These are phyloP conservation scores for Huntiella bhutanensis DNA, from an alignment of 2,329 filamentous ascomycete genomes.

Conservation along the genomic window DNA sequence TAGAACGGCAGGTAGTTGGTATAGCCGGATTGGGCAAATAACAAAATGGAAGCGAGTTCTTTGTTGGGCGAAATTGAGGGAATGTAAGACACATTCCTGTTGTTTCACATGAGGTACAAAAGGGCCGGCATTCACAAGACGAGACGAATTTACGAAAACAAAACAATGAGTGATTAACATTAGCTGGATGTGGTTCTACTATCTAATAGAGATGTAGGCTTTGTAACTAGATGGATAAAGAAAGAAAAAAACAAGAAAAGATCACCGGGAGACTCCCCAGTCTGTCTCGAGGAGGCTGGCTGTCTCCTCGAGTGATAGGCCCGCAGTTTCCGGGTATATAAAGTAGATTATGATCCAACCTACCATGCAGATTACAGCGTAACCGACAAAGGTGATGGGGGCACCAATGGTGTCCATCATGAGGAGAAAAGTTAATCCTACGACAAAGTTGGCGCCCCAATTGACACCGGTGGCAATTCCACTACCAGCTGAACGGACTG, in stretches of 20 bases:
- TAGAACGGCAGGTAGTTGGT: no score
- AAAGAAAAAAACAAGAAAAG: slow-evolving; percentile 1
- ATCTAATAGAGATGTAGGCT: no score
- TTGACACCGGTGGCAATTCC: slow-evolving; percentile 61
- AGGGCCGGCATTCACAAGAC: no score
- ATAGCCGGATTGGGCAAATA: no score
- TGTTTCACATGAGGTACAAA: no score
- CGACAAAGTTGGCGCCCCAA: slow-evolving; percentile 72
- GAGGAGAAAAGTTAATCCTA: slow-evolving; percentile 74
- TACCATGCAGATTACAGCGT: slow-evolving; percentile 47
- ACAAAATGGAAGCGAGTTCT: no score
- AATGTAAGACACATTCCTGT: no score
- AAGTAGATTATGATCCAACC: slow-evolving; percentile 52
- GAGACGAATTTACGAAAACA: no score
- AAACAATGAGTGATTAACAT: no score
- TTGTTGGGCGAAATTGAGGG: no score
- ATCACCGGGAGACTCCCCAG: slow-evolving; percentile 40
- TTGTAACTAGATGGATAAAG: not conserved
- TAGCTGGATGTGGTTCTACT: no score
- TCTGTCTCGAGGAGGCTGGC: slow-evolving; percentile 49
- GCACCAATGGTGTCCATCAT: slow-evolving; percentile 64
- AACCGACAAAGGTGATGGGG: slow-evolving; percentile 62
- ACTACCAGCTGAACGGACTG: slow-evolving; percentile 53
- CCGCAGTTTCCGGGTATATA: slow-evolving; percentile 76
- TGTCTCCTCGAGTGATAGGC: slow-evolving; percentile 64